Conservation (phyloP, 257 asterid species). For the Verbascum thapsus region DNA sequence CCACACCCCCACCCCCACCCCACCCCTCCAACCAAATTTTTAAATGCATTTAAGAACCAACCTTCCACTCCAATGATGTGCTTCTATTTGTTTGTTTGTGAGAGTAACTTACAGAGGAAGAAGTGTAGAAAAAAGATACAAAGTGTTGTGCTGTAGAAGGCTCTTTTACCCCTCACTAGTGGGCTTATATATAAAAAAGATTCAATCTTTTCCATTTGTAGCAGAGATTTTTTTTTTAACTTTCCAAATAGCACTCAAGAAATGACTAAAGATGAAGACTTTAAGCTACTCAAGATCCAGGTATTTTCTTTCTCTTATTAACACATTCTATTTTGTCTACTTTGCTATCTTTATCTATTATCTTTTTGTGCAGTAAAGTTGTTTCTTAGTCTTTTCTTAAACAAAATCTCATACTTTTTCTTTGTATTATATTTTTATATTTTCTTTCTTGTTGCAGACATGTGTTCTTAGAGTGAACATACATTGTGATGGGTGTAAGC, state of each 20-base stretch:
- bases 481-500: constrained; percentile 83
- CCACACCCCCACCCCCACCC: no score
- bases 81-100: constrained; percentile 29
- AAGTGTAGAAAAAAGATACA: constrained; percentile 8
- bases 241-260: constrained; percentile 34
- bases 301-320: constrained; percentile 31
- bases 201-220: constrained; percentile 26
- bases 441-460: constrained; percentile 44
- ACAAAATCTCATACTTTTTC: background rate
- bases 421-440: background rate
- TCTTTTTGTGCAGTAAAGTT: background rate
- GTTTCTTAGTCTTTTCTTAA: background rate
- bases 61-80: constrained; percentile 36
- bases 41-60: background rate
- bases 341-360: background rate
- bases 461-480: constrained; percentile 74
- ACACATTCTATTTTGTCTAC: constrained; percentile 6
- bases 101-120: constrained; percentile 4
- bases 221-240: constrained; percentile 36
- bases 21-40: background rate
- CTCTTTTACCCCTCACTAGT: no score
- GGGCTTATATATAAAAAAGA: no score
- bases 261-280: constrained; percentile 87
- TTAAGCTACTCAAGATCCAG: constrained; percentile 94
- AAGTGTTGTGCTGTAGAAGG: constrained; percentile 24